phyloP scores from a whole-genome alignment of 2,329 filamentous ascomycete species.

The Nemania sp. region DNA sequence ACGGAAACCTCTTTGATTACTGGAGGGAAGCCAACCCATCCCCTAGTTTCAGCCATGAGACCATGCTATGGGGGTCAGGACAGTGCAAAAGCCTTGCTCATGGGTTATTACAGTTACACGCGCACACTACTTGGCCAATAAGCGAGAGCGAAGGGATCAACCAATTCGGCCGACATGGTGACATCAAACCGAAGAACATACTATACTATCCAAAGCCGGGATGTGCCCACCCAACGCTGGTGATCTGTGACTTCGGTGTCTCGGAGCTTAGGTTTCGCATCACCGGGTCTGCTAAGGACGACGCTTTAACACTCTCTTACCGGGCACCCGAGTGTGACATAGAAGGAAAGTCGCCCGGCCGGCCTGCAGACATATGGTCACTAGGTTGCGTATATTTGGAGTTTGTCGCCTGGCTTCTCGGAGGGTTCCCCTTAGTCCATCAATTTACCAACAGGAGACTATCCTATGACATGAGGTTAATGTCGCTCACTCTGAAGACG shows the following conservation, averaged over 20 bases:
- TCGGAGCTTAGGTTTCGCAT: constrained; percentile 19
- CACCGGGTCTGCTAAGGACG: constrained; percentile 9
- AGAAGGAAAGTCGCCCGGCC: neutral
- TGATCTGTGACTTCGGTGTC: constrained; percentile 12
- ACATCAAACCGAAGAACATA: neutral
- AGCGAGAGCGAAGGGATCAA: neutral
- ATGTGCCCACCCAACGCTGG: neutral
- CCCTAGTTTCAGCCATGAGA: neutral
- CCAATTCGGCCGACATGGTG: neutral
- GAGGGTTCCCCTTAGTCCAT: neutral
- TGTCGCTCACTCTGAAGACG: no score
- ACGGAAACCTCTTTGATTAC: constrained; percentile 11
- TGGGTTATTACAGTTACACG: constrained; percentile 24
- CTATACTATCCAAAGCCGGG: neutral
- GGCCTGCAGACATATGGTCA: constrained; percentile 29
- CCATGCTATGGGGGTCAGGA: neutral
- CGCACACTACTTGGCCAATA: constrained; percentile 7
- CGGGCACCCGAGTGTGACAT: constrained; percentile 20
- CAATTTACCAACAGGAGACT: neutral
- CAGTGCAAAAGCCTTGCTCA: constrained; percentile 20
- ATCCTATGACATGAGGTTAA: neutral
- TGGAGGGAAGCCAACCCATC: constrained; percentile 6
- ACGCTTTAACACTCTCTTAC: neutral
- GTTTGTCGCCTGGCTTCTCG: constrained; percentile 32
- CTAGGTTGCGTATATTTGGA: constrained; percentile 27